Evolutionary conservation across 441 rosid species (phyloP).

Genomic region (Populus hybrid): DNA sequence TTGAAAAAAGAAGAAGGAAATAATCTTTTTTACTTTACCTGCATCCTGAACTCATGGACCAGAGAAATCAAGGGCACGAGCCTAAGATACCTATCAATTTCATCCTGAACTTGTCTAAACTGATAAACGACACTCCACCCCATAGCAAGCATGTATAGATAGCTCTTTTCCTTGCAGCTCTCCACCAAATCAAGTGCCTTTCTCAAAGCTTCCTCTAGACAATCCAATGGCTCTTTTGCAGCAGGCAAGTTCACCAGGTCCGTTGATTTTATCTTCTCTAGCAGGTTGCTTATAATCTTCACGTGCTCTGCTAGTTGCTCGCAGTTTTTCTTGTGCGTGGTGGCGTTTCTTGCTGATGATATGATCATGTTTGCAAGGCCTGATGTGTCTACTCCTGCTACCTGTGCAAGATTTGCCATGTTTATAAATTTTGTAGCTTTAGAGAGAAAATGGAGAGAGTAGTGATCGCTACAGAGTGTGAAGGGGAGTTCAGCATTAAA

Average conservation of each 20-base stretch:
- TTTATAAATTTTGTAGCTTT: background rate
- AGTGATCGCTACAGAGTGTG: background rate
- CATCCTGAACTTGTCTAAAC: conserved; percentile 35
- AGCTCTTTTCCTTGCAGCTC: conserved; percentile 37
- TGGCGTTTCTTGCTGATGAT: conserved; percentile 28
- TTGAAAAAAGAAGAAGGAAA: too few relatives aligned
- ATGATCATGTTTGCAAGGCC: conserved; percentile 21
- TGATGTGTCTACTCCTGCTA: conserved; percentile 18
- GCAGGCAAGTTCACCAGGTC: conserved; percentile 29
- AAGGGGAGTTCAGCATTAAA: background rate
- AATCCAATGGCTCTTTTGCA: conserved; percentile 29
- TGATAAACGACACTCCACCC: conserved; percentile 43
- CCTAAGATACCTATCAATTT: conserved; percentile 31
- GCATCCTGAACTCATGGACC: conserved; percentile 39
- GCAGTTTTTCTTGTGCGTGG: conserved; percentile 31
- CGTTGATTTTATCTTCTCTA: conserved; percentile 30
- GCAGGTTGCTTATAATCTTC: conserved; percentile 24
- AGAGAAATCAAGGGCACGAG: conserved; percentile 29
- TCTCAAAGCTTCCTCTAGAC: conserved; percentile 30
- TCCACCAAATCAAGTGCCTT: conserved; percentile 30
- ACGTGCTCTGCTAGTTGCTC: conserved; percentile 34
- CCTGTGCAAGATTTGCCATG: conserved; percentile 19
- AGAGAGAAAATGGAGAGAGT: background rate
- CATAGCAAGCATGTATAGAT: conserved; percentile 39
- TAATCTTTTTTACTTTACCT: conserved; percentile 11